Evolutionary conservation across 208 protist species (phyloP).

Genomic region (Herpetomonas samuelpessoai): DNA sequence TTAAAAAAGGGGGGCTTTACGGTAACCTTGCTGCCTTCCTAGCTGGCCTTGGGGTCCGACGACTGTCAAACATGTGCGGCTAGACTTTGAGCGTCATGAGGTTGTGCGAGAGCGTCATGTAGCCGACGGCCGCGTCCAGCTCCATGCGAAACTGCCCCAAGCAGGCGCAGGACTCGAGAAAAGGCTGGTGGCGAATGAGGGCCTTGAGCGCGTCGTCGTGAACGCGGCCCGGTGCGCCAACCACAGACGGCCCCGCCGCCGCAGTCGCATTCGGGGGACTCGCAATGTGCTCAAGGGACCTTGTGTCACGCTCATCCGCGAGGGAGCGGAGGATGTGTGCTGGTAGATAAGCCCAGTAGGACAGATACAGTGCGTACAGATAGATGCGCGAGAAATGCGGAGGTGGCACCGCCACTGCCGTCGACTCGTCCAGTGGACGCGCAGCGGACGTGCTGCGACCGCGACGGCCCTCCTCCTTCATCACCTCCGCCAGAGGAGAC

Average conservation of each 20-base stretch:
- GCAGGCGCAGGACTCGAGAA: conserved; percentile 51
- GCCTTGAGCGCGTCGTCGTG: conserved; percentile 26
- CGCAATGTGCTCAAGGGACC: not conserved
- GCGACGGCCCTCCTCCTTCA: not conserved
- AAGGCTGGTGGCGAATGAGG: conserved; percentile 29
- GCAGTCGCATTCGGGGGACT: too few relatives aligned
- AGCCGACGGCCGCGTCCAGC: conserved; percentile 57
- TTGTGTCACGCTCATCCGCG: not conserved
- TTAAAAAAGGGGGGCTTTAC: too few relatives aligned
- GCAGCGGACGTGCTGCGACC: not conserved
- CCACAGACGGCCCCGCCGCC: not conserved
- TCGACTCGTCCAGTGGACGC: not conserved
- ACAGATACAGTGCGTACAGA: not conserved
- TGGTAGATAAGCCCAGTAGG: not conserved
- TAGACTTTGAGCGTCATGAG: conserved; percentile 32
- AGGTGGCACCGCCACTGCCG: not conserved
- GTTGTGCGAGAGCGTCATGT: conserved; percentile 66
- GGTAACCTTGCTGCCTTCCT: too few relatives aligned
- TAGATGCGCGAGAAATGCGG: not conserved
- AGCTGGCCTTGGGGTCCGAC: too few relatives aligned
- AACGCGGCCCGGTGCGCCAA: conserved; percentile 3
- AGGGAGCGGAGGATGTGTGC: not conserved
- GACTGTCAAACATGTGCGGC: too few relatives aligned
- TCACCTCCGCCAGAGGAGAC: not conserved
- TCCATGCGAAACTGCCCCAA: conserved; percentile 63